Evolutionary conservation across 495 filamentous ascomycete genomes (phyloP).

Genomic region (Ramalina peruviana): DNA sequence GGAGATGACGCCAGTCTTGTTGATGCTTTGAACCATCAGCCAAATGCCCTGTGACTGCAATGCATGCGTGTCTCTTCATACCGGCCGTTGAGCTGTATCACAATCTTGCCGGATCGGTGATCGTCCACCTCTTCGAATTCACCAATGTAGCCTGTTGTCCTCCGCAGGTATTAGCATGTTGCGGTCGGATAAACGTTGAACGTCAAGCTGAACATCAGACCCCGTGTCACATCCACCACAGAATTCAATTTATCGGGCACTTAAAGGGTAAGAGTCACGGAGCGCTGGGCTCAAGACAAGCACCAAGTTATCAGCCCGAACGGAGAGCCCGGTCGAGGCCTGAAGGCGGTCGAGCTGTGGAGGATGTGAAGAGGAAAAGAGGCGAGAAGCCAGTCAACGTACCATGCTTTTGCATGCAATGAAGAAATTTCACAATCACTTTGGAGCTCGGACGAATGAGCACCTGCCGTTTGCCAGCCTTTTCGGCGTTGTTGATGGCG

Average conservation of each 20-base stretch:
- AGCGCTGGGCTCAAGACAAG: slow-evolving; percentile 50
- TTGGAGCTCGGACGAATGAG: slow-evolving; percentile 92
- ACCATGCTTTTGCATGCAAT: slow-evolving; percentile 99
- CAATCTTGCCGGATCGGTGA: slow-evolving; percentile 96
- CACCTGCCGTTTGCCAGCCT: slow-evolving; percentile 95
- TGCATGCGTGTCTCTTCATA: slow-evolving; percentile 11
- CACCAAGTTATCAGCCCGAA: slow-evolving; percentile 99
- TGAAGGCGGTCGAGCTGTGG: background rate
- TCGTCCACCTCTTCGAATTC: slow-evolving; percentile 99
- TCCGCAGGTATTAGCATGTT: slow-evolving; percentile 36
- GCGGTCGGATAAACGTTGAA: slow-evolving; percentile 82
- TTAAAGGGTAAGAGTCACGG: slow-evolving; percentile 97
- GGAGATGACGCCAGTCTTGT: slow-evolving; percentile 98
- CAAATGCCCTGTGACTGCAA: background rate
- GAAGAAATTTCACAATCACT: slow-evolving; percentile 98
- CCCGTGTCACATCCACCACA: slow-evolving; percentile 93
- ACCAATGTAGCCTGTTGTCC: slow-evolving; percentile 80
- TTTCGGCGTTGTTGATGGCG: slow-evolving; percentile 99
- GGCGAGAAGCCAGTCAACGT: slow-evolving; percentile 31
- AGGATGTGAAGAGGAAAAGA: background rate
- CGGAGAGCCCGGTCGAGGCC: slow-evolving; percentile 2
- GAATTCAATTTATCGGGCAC: slow-evolving; percentile 77
- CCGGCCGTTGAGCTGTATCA: slow-evolving; percentile 85
- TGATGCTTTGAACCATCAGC: slow-evolving; percentile 43
- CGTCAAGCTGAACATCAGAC: slow-evolving; percentile 54